Evolutionary conservation across 2,329 filamentous ascomycete genomes (phyloP).

Genomic region (Ophiocordyceps camponoti-floridani): DNA sequence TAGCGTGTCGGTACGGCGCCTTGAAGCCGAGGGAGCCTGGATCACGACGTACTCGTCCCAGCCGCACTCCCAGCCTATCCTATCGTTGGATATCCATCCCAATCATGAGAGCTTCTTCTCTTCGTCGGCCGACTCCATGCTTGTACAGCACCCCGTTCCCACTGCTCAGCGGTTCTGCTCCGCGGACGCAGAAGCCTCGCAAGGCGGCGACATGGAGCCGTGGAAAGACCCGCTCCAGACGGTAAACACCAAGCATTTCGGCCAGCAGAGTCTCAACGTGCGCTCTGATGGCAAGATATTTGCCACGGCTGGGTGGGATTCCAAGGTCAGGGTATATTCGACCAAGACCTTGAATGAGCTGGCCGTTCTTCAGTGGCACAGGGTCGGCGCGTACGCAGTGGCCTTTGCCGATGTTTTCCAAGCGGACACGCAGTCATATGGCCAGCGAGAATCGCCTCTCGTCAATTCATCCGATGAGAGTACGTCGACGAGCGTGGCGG

Average conservation of each 20-base stretch:
- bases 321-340: conserved; percentile 64
- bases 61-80: conserved; percentile 60
- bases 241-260: conserved; percentile 69
- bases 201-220: conserved; percentile 5
- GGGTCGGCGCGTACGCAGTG: conserved; percentile 67
- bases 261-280: conserved; percentile 66
- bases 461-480: no score
- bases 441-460: no score
- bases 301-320: conserved; percentile 87
- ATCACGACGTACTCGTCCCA: conserved; percentile 42
- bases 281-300: conserved; percentile 70
- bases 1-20: conserved; percentile 45
- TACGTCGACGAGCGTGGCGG: not conserved
- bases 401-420: conserved; percentile 41
- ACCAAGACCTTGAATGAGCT: conserved; percentile 67
- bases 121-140: conserved; percentile 62
- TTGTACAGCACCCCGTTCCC: conserved; percentile 59
- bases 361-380: conserved; percentile 89
- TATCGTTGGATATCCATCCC: conserved; percentile 48
- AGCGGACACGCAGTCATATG: not conserved
- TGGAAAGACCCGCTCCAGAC: conserved; percentile 36
- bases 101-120: conserved; percentile 48
- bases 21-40: conserved; percentile 24
- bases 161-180: conserved; percentile 5
- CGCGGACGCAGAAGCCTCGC: conserved; percentile 2